These are phyloP conservation scores for Eucalyptus curtisii DNA, from an alignment of 345 rosid species.

Conservation along the genomic window DNA sequence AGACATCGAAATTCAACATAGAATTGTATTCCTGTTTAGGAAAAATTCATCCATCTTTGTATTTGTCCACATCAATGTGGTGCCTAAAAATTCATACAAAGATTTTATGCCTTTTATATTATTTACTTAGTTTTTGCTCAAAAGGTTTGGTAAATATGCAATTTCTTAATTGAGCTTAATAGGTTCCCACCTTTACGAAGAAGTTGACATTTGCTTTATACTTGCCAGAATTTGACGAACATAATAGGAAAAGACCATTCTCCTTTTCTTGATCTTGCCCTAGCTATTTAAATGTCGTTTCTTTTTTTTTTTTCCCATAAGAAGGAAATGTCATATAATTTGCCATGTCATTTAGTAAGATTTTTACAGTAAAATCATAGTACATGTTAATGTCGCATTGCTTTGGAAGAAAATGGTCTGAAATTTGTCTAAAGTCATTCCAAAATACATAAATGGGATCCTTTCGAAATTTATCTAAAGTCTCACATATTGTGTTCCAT, in stretches of 20 bases:
- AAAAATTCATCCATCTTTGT: too few species aligned
- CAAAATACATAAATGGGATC: neutral
- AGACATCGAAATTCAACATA: too few species aligned
- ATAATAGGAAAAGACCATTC: neutral
- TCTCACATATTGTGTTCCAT: neutral
- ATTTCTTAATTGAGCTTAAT: neutral
- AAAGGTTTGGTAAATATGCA: neutral
- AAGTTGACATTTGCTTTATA: neutral
- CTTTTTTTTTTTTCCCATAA: neutral
- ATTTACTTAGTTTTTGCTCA: neutral
- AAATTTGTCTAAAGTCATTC: neutral
- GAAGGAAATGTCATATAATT: neutral
- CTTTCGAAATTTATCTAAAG: neutral
- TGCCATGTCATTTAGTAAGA: neutral
- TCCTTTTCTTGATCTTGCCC: neutral
- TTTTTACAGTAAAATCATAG: neutral
- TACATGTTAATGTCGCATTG: neutral
- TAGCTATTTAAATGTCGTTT: neutral
- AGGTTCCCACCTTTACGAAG: neutral
- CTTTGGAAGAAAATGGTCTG: neutral
- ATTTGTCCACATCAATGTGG: too few species aligned
- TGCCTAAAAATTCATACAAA: too few species aligned
- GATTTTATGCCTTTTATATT: too few species aligned
- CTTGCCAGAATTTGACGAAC: neutral
- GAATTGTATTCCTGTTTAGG: too few species aligned